Evolutionary conservation across 257 asterid species (phyloP), one percentile per base, ranked within the genome.

Genomic region (Fraxinus cuspidata): DNA sequence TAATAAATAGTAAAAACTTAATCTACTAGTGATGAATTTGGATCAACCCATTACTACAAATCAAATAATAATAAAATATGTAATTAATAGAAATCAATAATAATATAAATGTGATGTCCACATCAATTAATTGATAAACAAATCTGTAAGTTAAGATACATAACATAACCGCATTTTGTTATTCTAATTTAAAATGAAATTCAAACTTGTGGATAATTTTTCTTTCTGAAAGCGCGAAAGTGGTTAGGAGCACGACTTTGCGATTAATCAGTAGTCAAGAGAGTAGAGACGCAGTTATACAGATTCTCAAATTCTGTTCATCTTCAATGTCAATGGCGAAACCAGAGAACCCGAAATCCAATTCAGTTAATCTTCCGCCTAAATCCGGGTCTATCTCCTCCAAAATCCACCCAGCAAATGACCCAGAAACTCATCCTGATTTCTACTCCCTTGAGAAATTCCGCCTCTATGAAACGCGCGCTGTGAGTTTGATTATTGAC

Each of bases 391-490:
- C 87, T 67, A 82, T 80, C 73, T 80, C 90, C 16, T 76, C 91
- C 77, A 92, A 91, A 83, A 84, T 84, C 37, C 88, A 85, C 80
- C 96, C 92, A 0, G 40, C 81, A 13, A 80, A 80, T 73, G 96
- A 92, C 31, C 87, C 90, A 76, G 97, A 91, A 40, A 28, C 79
- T 82, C 81, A 86, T 2, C 84, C 88, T 75, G 90, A 88, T 79
- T 88, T 95, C 2, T 90, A 92, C 81, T 92, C 99, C 67, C 86
- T 96, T 86, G 99, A 96, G 91, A 93, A 96, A 82, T 96, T 93
- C 74, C 98, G 97, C 84, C 99, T 96, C 79, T 93, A 92, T 70
- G 98, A 95, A 83, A 92, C 96, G 56, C 93, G 94, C 58, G 93
- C 96, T 10, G 97, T 93, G 63, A 86, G 92, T 58, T 58, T 38